These are phyloP conservation scores for Aspergillus nanangensis DNA, from an alignment of 495 filamentous ascomycete species.

Conservation along the genomic window DNA sequence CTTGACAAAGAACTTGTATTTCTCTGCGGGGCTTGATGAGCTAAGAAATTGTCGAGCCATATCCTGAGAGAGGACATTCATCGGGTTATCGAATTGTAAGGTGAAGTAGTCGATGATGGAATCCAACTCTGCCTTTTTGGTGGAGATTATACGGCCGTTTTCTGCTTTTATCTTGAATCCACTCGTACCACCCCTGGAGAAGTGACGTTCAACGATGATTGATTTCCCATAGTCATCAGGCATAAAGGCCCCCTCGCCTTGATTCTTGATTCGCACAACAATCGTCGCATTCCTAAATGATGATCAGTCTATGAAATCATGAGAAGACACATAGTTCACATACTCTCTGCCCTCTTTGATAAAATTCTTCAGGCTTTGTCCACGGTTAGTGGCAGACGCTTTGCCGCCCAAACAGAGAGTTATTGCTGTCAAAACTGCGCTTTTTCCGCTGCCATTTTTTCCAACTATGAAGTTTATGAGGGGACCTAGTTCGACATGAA, in stretches of 20 bases:
- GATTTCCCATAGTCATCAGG: constrained; percentile 77
- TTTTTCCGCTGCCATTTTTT: constrained; percentile 98
- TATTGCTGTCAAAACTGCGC: constrained; percentile 90
- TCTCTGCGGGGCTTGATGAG: constrained; percentile 70
- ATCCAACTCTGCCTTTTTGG: constrained; percentile 83
- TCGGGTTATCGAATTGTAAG: constrained; percentile 93
- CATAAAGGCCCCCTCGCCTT: constrained; percentile 77
- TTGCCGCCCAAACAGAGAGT: constrained; percentile 93
- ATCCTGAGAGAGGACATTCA: constrained; percentile 97
- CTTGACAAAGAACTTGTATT: constrained; percentile 96
- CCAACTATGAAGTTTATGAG: constrained; percentile 97
- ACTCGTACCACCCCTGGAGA: constrained; percentile 69
- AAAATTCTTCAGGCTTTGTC: constrained; percentile 84
- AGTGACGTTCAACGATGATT: constrained; percentile 87
- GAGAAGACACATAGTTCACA: constrained; percentile 21
- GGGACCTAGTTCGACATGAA: constrained; percentile 79
- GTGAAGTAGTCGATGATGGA: constrained; percentile 89
- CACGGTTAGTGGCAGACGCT: constrained; percentile 90
- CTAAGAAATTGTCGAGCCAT: constrained; percentile 91
- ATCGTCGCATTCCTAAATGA: constrained; percentile 42
- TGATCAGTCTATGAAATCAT: constrained; percentile 15
- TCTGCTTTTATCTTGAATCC: constrained; percentile 83
- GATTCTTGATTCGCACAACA: constrained; percentile 84
- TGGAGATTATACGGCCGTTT: constrained; percentile 67
- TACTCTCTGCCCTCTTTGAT: constrained; percentile 85